Percentiles rank a stretch among this genome's conserved stretches.
These are phyloP conservation scores for Xylaria flabelliformis DNA, from an alignment of 495 filamentous ascomycete genomes.

Conservation along the genomic window DNA sequence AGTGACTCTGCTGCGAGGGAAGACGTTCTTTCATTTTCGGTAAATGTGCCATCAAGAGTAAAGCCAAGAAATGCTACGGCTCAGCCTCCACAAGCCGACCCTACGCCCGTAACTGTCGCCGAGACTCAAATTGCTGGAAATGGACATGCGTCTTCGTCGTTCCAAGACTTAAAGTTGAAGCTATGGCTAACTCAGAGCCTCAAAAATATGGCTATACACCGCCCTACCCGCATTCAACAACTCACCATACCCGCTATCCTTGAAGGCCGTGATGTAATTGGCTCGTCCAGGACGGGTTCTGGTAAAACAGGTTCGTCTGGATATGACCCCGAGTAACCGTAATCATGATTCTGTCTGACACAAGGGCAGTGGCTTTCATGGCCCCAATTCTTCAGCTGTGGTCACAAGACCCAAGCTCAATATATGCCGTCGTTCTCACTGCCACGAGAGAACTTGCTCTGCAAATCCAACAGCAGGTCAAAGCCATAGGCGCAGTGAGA, in stretches of 20 bases:
- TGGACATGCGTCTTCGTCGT: constrained; percentile 64
- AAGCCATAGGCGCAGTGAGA: constrained; percentile 85
- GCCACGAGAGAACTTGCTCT: constrained; percentile 92
- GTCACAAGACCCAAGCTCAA: constrained; percentile 89
- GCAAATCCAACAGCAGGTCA: constrained; percentile 95
- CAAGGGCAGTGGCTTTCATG: constrained; percentile 75
- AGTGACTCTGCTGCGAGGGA: constrained; percentile 28
- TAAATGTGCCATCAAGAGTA: constrained; percentile 58
- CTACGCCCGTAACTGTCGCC: constrained; percentile 32
- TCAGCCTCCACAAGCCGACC: constrained; percentile 9
- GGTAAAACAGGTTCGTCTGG: constrained; percentile 72
- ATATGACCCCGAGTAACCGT: background rate
- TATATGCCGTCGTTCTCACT: constrained; percentile 88
- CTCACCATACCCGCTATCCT: constrained; percentile 90
- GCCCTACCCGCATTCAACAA: constrained; percentile 90
- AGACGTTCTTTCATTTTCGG: constrained; percentile 34
- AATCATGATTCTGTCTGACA: constrained; percentile 9
- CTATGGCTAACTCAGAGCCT: constrained; percentile 92
- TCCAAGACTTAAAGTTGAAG: constrained; percentile 73
- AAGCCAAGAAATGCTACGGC: constrained; percentile 41
- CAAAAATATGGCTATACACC: constrained; percentile 82
- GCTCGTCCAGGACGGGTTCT: constrained; percentile 93
- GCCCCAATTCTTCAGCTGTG: constrained; percentile 92
- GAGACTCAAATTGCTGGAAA: constrained; percentile 41
- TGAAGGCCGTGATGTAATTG: constrained; percentile 90